Base-by-base conservation (phyloP, 1,139 yeast genomes). In the Yamadazyma mexicana region DNA sequence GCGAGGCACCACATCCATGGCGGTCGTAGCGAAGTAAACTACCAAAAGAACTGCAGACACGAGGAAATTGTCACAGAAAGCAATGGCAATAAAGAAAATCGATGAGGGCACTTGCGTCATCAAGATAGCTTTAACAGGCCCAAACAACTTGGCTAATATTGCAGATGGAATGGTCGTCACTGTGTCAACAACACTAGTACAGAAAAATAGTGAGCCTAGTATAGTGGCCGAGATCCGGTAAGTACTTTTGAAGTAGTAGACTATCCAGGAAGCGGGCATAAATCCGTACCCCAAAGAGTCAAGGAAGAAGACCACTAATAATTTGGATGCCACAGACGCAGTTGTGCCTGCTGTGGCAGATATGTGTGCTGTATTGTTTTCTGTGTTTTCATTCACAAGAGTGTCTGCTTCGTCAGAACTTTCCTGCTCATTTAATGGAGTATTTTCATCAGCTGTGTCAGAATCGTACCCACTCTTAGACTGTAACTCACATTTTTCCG, bases 1-100 rank as follows among this genome's bases (percentile, higher is more conserved):
- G 39, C 97, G 73, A 6, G 96, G 96, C 2, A 88, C 94, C 22
- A 88, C 96, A 56, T 89, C 97, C 92, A 88, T 87, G 0, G 89
- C 77, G 2, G 81, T 71, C 1, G 89, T 72, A 2, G 79, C 62
- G 40, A 77, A 75, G 42, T 83, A 72, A 14, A 74, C 55, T 16
- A 80, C 46, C 28, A 80, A 59, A 6, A 92, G 83, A 4, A 75
- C 68, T 2, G 79, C 54, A 0, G 82, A 77, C 1, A 57, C 42
- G 0, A 48, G 17, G 31, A 59, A 64, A 3, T 53, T 48, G n/a
- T 40, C 35, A 16, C 55, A 44, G 9, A 58, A 49, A 1, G 70
- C 63, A 18, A 70, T 56, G 5, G 52, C 35, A 16, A 63, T 54
- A 51, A 83, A 77, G 43, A 86, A 77, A 0, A 80, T 44, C 0